Percentiles rank a stretch among this genome's conserved stretches.
Evolutionary conservation across 495 filamentous ascomycete genomes (phyloP).

Genomic region (Neurospora terricola): DNA sequence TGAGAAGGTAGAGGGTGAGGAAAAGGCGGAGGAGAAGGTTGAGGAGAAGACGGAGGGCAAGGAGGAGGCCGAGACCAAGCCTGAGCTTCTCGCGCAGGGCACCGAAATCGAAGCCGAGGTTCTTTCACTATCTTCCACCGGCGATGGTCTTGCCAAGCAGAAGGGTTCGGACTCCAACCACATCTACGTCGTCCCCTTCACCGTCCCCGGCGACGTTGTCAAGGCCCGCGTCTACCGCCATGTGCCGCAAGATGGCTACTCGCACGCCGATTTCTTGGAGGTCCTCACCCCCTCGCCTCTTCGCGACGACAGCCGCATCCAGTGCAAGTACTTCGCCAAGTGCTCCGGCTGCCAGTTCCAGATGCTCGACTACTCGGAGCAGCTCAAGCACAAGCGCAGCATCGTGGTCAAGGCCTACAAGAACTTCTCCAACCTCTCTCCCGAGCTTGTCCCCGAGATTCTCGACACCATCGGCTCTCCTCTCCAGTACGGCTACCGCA

Average conservation of each 20-base stretch:
- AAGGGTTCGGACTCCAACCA: constrained; percentile 52
- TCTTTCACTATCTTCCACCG: constrained; percentile 72
- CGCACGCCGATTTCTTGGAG: constrained; percentile 68
- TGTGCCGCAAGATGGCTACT: constrained; percentile 48
- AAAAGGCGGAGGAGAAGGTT: neutral
- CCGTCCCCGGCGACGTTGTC: constrained; percentile 70
- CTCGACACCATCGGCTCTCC: constrained; percentile 82
- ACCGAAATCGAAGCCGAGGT: constrained; percentile 73
- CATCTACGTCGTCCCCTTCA: constrained; percentile 83
- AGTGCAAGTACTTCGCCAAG: constrained; percentile 74
- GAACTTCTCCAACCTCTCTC: constrained; percentile 75
- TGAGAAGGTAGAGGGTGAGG: neutral
- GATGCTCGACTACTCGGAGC: constrained; percentile 83
- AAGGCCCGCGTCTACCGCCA: constrained; percentile 71
- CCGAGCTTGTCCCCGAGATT: constrained; percentile 65
- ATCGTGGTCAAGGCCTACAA: constrained; percentile 87
- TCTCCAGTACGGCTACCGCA: constrained; percentile 84
- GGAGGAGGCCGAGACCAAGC: constrained; percentile 5
- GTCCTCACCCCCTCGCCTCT: constrained; percentile 62
- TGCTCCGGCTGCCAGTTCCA: constrained; percentile 96
- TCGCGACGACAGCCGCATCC: constrained; percentile 65
- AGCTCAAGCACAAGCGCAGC: constrained; percentile 71
- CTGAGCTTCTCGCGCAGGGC: constrained; percentile 47
- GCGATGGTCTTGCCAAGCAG: constrained; percentile 69
- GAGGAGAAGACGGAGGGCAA: neutral